Base-by-base conservation (phyloP, 768 basidiomycete species). In the Mycena epipterygia region DNA sequence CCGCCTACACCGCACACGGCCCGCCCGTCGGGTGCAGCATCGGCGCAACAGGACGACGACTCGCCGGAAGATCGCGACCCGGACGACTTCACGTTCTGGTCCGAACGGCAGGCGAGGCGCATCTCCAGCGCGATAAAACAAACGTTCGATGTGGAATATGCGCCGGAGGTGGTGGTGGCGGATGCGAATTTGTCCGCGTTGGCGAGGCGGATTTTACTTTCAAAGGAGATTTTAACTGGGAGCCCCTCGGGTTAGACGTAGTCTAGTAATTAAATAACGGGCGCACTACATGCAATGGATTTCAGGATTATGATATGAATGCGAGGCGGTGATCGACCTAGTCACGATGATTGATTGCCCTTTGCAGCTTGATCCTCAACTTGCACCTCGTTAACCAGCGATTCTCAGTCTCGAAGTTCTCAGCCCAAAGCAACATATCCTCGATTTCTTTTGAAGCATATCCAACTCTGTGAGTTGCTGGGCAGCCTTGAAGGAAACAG, bases 51-150 rank as follows among this genome's bases (percentile, higher is more conserved):
- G 37, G 67, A 76, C 30, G 79, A 81, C 42, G 78, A 80, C 27
- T 70, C 64, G 0, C 42, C 58, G 19, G 85, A 87, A 46, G 81
- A 82, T 39, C 89, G 86, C 51, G 94, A 97, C 76, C 90, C 91
- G 1, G 97, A 99, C 76, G 97, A 99, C 81, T 99, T 99, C 80
- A 88, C 89, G 52, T 96, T 99, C 83, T 97, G 96, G 95, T 92
- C 92, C 2, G 92, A 93, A 75, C 84, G 85, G 48, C 97, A 99
- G 79, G 98, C 97, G 64, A 93, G 91, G 81, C 89, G 95, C 62
- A 98, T 99, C 73, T 93, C 92, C 59, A 81, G 84, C 23, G 91
- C 90, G 30, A 90, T 97, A 67, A 84, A 93, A 74, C 89, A 95
- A 78, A 89, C 92, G 33, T 98, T 98, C 80, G 90, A 87, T 29